A percentile compares a stretch with the other conserved stretches of the same genome.
Evolutionary conservation across 306 rosid species (phyloP).

Genomic region (Cicer judaicum): DNA sequence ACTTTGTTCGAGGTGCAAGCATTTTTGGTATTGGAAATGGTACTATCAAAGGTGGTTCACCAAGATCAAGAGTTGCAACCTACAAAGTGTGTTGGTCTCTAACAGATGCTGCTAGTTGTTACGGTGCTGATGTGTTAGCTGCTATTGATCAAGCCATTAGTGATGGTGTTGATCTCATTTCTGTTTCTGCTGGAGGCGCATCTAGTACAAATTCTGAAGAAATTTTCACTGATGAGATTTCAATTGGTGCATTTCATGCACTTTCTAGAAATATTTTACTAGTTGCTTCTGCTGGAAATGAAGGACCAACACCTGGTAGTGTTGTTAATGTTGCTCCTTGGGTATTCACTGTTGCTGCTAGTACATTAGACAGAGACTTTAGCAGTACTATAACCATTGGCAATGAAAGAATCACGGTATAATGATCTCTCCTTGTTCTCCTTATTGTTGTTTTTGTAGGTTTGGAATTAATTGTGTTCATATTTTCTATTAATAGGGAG

Average conservation of each 20-base stretch:
- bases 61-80: conserved; percentile 69
- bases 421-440: no score
- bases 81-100: conserved; percentile 78
- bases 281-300: conserved; percentile 67
- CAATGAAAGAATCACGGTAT: conserved; percentile 44
- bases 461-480: background rate
- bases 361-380: conserved; percentile 51
- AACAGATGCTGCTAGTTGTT: conserved; percentile 39
- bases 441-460: background rate
- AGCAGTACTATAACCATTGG: conserved; percentile 54
- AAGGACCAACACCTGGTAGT: conserved; percentile 55
- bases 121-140: conserved; percentile 61
- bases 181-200: conserved; percentile 54
- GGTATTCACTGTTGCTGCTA: conserved; percentile 70
- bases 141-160: conserved; percentile 73
- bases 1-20: conserved; percentile 43
- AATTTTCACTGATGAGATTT: conserved; percentile 40
- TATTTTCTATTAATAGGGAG: conserved; percentile 48
- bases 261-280: conserved; percentile 49
- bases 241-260: conserved; percentile 74
- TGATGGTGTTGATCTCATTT: conserved; percentile 75
- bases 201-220: background rate
- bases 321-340: conserved; percentile 67
- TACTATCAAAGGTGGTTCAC: conserved; percentile 83
- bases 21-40: conserved; percentile 42